Evolutionary conservation across 1,284 basidiomycete genomes (phyloP), one percentile per base, ranked within the genome.

Genomic region (Volvariella surrecta): DNA sequence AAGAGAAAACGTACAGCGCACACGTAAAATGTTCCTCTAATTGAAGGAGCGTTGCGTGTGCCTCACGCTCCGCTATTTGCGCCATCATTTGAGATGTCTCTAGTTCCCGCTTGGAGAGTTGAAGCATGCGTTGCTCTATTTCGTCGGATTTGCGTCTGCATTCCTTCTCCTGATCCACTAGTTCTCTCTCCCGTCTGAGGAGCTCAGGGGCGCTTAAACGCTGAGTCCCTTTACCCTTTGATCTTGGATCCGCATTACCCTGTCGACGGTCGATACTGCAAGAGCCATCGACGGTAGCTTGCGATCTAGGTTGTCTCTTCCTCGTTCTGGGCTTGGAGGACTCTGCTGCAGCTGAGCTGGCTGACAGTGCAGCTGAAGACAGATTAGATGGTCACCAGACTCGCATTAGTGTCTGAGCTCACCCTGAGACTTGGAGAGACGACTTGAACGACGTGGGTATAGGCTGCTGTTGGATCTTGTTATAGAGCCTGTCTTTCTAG

Each of bases 1-100:
- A n/a, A 30, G 20, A 40, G 19, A 45, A 37, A 9, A 57, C 73
- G 52, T 55, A 77, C 74, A 75, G 50, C 30, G 73, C 58, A 57
- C 74, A 79, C 37, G 64, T 66, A 48, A 76, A 81, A 54, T 74
- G 68, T 35, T 79, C 76, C 50, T 82, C 77, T 0, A 82, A 61
- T 44, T 74, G 67, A 10, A 60, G 61, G 48, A 80, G 52, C 21
- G 60, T 61, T 32, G 60, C 57, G 48, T 66, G 59, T 1, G 61
- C 60, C 47, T 71, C 67, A 40, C 63, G 61, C 21, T 68, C 59
- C 37, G 64, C 60, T 18, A 73, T 50, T 50, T 63, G 63, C 43
- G 61, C 61, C 49, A 67, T 52, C 53, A 70, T 50, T 21, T 54
- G 48, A 15, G 58, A 56, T n/a, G 65, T 59, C 42, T 72, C 64